Conservation (phyloP, 306 rosid genomes). For the Cicer chorassanicum region DNA sequence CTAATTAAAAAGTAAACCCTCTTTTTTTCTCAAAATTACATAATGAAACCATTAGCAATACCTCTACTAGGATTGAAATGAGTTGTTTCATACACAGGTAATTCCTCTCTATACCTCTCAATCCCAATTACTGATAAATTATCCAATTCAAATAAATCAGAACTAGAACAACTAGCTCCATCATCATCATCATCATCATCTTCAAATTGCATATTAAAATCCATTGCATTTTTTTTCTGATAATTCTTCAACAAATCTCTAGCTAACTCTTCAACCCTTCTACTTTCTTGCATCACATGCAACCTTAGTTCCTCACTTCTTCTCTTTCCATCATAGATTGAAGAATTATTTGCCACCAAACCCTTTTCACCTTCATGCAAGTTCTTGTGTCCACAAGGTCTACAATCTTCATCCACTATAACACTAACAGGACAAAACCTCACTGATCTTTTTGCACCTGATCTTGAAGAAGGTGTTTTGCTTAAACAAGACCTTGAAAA, state of each 20-base stretch:
- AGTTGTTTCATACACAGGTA: conserved; percentile 97
- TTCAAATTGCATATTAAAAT: conserved; percentile 54
- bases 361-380: conserved; percentile 44
- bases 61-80: conserved; percentile 80
- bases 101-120: conserved; percentile 82
- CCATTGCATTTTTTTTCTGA: conserved; percentile 52
- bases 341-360: conserved; percentile 37
- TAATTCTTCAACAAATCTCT: conserved; percentile 64
- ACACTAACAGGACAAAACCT: conserved; percentile 87
- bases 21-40: conserved; percentile 58
- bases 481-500: conserved; percentile 90
- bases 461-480: conserved; percentile 78
- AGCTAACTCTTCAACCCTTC: conserved; percentile 64
- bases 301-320: conserved; percentile 51
- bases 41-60: conserved; percentile 75
- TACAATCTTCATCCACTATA: conserved; percentile 81
- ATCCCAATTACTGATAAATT: conserved; percentile 83
- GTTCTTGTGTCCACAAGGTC: conserved; percentile 81
- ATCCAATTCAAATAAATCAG: conserved; percentile 97
- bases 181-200: conserved; percentile 61
- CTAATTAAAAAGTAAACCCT: conserved; percentile 39
- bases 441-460: conserved; percentile 74
- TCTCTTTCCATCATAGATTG: conserved; percentile 32
- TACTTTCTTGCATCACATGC: conserved; percentile 60
- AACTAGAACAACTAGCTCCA: conserved; percentile 76